Base-by-base conservation (phyloP, 2,329 filamentous ascomycete genomes). In the Aspergillus persii region DNA sequence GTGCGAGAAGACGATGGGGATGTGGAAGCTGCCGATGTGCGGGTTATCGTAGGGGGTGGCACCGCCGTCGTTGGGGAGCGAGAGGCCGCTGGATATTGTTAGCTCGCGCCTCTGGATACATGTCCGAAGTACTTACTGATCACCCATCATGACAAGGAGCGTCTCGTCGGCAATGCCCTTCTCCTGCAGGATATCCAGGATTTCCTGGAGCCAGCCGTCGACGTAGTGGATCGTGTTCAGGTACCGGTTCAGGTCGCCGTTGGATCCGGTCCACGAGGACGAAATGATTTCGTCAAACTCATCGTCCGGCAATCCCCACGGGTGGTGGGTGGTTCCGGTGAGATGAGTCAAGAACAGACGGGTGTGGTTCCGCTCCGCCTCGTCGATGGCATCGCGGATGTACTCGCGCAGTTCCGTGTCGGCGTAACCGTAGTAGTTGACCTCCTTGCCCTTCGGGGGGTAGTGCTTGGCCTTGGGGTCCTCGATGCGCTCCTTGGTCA, bases 61-160 rank as follows among this genome's bases (percentile, higher is more conserved):
- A 8, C 71, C 71, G 9, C 71, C 69, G 54, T 75, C 68, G 46
- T 74, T 73, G n/a, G 72, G 72, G 8, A 74, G 68, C 2, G 72
- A 75, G 8, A 74, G 60, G 23, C 71, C 71, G 56, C 68, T 70
- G 39, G 26, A 8, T 8, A 51, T 53, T 31, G 23, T 2, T 46
- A 11, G 8, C 8, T 36, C 33, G 31, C 4, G 12, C 3, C 8
- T 47, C 27, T 41, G 36, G 12, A 18, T 23, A 9, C 49, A 41
- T 52, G 26, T 11, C 11, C 5, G 0, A 1, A 1, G 4, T 47
- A 68, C 68, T 48, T 68, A 70, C 68, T 75, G 72, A 49, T 75
- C 72, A 27, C 72, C 72, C 4, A 70, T 67, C 68, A 74, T 71
- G 36, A 71, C 64, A 8, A 75, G 47, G 15, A 75, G 61, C 7